These are phyloP conservation scores for Dendrobium huoshanense DNA, from an alignment of 106 monocot species.

Conservation along the genomic window DNA sequence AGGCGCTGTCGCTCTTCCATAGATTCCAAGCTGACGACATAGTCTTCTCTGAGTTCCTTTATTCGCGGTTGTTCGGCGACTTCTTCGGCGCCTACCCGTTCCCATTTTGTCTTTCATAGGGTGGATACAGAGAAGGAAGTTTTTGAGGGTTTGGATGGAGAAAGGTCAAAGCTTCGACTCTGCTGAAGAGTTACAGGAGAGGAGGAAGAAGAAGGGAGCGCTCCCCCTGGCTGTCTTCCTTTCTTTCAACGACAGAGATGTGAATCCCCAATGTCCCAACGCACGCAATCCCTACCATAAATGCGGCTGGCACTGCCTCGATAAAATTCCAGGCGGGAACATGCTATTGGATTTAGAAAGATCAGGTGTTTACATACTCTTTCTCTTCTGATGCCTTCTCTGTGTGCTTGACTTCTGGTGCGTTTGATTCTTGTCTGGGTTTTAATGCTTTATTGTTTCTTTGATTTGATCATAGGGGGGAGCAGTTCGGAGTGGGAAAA, in stretches of 20 bases:
- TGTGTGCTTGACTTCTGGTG: neutral
- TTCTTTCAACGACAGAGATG: constrained; percentile 8
- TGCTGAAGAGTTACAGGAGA: neutral
- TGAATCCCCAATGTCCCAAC: constrained; percentile 8
- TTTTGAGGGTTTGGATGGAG: constrained; percentile 1
- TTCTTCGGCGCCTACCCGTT: neutral
- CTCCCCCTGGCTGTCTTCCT: neutral
- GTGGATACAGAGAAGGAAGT: no score
- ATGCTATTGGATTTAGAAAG: constrained; percentile 9
- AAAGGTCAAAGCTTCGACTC: neutral
- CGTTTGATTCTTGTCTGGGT: constrained; percentile 2
- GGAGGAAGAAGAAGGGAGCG: neutral
- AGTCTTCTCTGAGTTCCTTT: neutral
- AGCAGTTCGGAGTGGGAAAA: constrained; percentile 3
- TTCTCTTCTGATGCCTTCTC: neutral
- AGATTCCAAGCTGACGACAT: neutral
- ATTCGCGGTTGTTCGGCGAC: neutral
- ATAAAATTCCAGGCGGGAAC: neutral
- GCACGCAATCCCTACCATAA: constrained; percentile 5
- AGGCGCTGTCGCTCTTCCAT: neutral
- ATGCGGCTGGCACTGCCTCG: constrained; percentile 8
- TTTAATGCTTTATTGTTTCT: neutral
- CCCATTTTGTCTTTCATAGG: neutral
- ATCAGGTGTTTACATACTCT: constrained; percentile 1
- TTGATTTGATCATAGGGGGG: neutral